Conservation (phyloP, 1,139 yeast genomes). For the Kurtzmaniella quercitrusa region DNA sequence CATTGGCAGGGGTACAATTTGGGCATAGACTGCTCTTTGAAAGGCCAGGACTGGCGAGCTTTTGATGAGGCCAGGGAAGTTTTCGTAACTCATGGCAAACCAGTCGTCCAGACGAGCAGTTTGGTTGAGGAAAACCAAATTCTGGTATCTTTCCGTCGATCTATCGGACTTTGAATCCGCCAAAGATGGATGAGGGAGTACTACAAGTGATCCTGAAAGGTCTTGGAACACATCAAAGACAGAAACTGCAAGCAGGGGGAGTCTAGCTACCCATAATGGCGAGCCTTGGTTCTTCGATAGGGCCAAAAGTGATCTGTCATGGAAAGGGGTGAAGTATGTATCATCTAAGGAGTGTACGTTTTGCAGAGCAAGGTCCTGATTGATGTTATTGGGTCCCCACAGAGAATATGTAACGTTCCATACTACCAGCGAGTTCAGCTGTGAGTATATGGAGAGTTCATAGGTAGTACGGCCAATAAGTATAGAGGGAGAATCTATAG, state of each 20-base stretch:
- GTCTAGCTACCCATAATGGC: slow-evolving; percentile 73
- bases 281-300: slow-evolving; percentile 61
- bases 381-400: slow-evolving; percentile 93
- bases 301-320: slow-evolving; percentile 67
- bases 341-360: slow-evolving; percentile 58
- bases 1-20: background rate
- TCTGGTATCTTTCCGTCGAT: slow-evolving; percentile 22
- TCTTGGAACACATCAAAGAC: slow-evolving; percentile 63
- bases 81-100: slow-evolving; percentile 79
- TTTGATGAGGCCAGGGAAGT: slow-evolving; percentile 76
- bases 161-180: slow-evolving; percentile 7
- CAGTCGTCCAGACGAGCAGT: slow-evolving; percentile 57
- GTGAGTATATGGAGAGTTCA: slow-evolving; percentile 49
- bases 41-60: slow-evolving; percentile 71
- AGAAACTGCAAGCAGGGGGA: slow-evolving; percentile 65
- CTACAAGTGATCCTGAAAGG: slow-evolving; percentile 28
- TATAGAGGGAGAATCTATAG: slow-evolving; percentile 10
- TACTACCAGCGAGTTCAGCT: slow-evolving; percentile 49
- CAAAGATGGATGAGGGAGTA: slow-evolving; percentile 63
- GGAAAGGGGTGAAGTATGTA: slow-evolving; percentile 77
- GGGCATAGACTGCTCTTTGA: slow-evolving; percentile 31
- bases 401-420: slow-evolving; percentile 88
- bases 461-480: slow-evolving; percentile 50
- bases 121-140: slow-evolving; percentile 58
- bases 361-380: slow-evolving; percentile 58